phyloP scores from a whole-genome alignment of 257 asterid species.

The Striga asiatica region DNA sequence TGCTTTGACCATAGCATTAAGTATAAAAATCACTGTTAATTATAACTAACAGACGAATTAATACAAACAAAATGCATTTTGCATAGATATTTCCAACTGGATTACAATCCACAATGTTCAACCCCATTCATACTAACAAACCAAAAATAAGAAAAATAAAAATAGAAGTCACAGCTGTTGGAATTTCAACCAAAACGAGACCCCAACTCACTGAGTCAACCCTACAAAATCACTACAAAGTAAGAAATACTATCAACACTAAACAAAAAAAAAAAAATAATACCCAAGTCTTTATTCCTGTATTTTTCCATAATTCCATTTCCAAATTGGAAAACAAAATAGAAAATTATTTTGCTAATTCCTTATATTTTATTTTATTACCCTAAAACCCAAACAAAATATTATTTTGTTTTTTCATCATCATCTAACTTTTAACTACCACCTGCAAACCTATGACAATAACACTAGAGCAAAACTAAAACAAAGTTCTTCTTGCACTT shows the following conservation, averaged over 20 bases:
- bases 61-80: too few relatives aligned
- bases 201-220: constrained; percentile 12
- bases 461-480: too few relatives aligned
- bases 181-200: constrained; percentile 27
- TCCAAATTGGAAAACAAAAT: constrained; percentile 6
- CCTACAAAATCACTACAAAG: neutral
- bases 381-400: neutral
- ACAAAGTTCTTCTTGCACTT: neutral
- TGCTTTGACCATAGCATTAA: too few relatives aligned
- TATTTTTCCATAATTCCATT: neutral
- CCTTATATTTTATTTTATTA: too few relatives aligned
- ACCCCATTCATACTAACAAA: neutral
- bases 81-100: neutral
- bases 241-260: neutral
- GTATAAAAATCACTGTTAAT: too few relatives aligned
- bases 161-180: too few relatives aligned
- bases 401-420: constrained; percentile 6
- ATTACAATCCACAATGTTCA: neutral
- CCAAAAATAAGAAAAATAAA: neutral
- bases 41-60: too few relatives aligned
- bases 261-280: too few relatives aligned
- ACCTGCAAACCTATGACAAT: neutral
- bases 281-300: too few relatives aligned
- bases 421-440: constrained; percentile 10
- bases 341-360: too few relatives aligned